Conservation (phyloP, 352 stramenopile species). For the Pythium utonaiense region DNA sequence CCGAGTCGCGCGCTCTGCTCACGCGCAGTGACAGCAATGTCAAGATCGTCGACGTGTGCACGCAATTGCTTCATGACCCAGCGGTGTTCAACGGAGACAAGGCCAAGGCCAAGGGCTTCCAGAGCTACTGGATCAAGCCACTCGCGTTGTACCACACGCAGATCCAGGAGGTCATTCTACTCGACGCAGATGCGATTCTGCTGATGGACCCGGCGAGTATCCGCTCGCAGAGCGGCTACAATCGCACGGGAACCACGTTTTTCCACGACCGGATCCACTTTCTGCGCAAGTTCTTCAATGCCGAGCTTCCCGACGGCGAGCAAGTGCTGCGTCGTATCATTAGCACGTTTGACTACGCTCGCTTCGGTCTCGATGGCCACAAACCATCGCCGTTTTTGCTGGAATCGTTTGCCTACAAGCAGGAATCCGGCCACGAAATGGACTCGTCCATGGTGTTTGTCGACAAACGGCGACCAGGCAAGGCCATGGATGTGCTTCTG, state of each 20-base stretch:
- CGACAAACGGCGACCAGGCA: constrained; percentile 37
- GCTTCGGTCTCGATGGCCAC: constrained; percentile 27
- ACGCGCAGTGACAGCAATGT: constrained; percentile 39
- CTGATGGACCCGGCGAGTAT: constrained; percentile 38
- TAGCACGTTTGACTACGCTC: constrained; percentile 47
- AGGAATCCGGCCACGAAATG: constrained; percentile 49
- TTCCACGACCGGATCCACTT: constrained; percentile 61
- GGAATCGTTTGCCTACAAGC: constrained; percentile 37
- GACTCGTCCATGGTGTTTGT: constrained; percentile 63
- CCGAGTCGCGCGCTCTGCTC: constrained; percentile 34
- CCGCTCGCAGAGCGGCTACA: constrained; percentile 36
- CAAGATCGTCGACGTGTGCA: constrained; percentile 66
- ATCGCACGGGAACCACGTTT: constrained; percentile 52
- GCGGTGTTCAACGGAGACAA: constrained; percentile 10
- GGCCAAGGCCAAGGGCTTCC: constrained; percentile 18
- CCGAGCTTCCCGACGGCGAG: neutral
- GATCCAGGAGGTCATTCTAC: constrained; percentile 21
- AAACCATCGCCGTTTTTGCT: constrained; percentile 20
- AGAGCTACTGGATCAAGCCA: constrained; percentile 32
- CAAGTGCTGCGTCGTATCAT: constrained; percentile 43
- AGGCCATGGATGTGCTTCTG: constrained; percentile 44
- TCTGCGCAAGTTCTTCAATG: constrained; percentile 37
- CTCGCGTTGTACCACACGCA: constrained; percentile 25
- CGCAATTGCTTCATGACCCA: constrained; percentile 30
- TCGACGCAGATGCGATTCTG: constrained; percentile 59